Percentiles rank a stretch among this genome's conserved stretches.
Conservation (phyloP, 2,329 filamentous ascomycete species). For the Pseudocercospora cruenta region DNA sequence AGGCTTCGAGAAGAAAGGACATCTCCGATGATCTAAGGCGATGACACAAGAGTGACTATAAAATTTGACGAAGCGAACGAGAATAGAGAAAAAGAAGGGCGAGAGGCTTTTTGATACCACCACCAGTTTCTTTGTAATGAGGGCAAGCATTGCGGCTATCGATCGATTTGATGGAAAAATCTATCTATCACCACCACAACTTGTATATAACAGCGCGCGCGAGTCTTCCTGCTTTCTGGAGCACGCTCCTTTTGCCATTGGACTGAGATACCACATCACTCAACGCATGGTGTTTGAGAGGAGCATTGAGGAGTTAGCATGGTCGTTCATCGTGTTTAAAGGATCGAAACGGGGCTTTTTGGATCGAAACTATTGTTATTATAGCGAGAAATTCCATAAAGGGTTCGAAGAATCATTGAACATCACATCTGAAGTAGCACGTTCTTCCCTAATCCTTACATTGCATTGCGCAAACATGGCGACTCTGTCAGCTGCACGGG, state of each 20-base stretch:
- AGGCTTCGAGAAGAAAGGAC: constrained; percentile 16
- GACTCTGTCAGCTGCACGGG: background rate
- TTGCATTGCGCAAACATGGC: background rate
- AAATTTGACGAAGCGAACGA: constrained; percentile 8
- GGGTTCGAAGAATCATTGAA: background rate
- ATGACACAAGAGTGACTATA: constrained; percentile 20
- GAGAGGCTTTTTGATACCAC: constrained; percentile 12
- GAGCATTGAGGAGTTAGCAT: background rate
- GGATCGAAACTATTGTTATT: background rate
- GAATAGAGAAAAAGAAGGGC: constrained; percentile 12
- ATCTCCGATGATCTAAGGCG: constrained; percentile 22
- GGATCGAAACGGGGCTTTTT: background rate
- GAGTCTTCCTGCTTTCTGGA: background rate
- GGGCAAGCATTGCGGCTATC: background rate
- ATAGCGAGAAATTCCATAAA: background rate
- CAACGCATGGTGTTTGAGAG: background rate
- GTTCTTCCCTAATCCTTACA: background rate
- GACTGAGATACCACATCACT: background rate
- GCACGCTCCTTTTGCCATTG: background rate
- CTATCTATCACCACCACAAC: background rate
- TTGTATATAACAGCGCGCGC: constrained; percentile 7
- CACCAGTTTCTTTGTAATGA: constrained; percentile 6
- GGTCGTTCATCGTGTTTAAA: background rate
- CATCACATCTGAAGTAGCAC: too few species aligned
- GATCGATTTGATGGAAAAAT: constrained; percentile 1